These are phyloP conservation scores for Seminavis robusta DNA, from an alignment of 108 stramenopile genomes.

Conservation along the genomic window DNA sequence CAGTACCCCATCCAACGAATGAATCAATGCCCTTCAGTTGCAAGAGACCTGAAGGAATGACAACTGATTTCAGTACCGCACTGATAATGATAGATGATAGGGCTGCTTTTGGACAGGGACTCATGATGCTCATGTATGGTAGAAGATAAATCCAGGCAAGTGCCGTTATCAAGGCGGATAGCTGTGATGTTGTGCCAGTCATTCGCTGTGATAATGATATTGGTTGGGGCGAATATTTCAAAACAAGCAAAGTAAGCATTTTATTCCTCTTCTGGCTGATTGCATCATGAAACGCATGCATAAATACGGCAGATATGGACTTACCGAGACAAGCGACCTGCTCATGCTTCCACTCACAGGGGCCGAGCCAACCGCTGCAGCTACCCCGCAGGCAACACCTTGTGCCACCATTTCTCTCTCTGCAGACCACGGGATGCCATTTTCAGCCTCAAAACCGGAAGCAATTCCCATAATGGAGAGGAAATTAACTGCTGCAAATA, in stretches of 20 bases:
- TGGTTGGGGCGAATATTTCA: no score
- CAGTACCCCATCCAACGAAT: constrained; percentile 63
- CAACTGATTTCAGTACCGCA: constrained; percentile 65
- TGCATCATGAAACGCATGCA: no score
- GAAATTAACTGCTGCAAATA: constrained; percentile 83
- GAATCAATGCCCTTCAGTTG: constrained; percentile 53
- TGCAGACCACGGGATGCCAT: constrained; percentile 72
- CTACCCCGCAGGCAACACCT: constrained; percentile 64
- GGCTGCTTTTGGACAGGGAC: constrained; percentile 70
- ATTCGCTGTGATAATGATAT: no score
- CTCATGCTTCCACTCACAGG: constrained; percentile 77
- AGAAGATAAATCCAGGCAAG: constrained; percentile 70
- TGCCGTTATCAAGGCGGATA: constrained; percentile 70
- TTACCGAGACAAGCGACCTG: constrained; percentile 68
- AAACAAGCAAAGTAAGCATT: no score
- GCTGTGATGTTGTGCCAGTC: constrained; percentile 70
- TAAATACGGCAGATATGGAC: no score
- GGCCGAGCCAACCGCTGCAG: constrained; percentile 66
- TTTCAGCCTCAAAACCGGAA: constrained; percentile 73
- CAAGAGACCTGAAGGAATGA: constrained; percentile 61
- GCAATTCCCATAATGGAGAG: constrained; percentile 75
- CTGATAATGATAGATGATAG: constrained; percentile 76
- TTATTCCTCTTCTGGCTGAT: no score
- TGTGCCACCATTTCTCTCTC: constrained; percentile 76
- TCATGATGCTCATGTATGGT: constrained; percentile 82